Base-by-base conservation (phyloP, 495 filamentous ascomycete genomes). In the Articulospora tetracladia region DNA sequence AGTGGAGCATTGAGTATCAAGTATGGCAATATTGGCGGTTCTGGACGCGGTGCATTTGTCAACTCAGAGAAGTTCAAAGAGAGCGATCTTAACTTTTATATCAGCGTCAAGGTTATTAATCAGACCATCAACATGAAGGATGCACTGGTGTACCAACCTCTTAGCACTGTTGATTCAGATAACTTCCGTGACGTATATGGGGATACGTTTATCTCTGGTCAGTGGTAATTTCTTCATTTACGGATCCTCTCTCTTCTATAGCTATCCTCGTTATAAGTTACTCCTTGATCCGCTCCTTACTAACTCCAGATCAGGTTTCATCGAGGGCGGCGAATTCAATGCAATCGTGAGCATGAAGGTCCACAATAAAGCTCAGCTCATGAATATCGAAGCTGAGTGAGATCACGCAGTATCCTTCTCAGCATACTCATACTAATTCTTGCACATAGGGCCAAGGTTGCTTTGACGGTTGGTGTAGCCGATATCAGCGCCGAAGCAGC, bases 121-220 rank as follows among this genome's bases (percentile, higher is more conserved):
- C 55, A 59, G 52, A 58, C 25, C 4, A 49, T 62, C 26, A 62
- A 53, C 32, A 23, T 55, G 11, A 52, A 61, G 34, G 50, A 61
- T 47, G 58, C 34, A 53, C 39, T 64, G 3, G 27, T 60, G 24
- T 57, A 55, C 55, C 24, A 56, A 23, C 24, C 57, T 46, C 13
- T 66, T 25, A n/a, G 12, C 49, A 25, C 57, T 56, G 57, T 66
- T 50, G 23, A 30, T 26, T 3, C 20, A 20, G 28, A 58, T 15
- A 55, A 63, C 7, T 68, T 66, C 46, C 51, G 17, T n/a, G 17
- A 61, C 24, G 49, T 69, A 28, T 69, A 53, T 41, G 66, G 66
- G n/a, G 66, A 69, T 39, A 53, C 23, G 22, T 69, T 56, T 46
- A 64, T 69, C 49, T 69, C 66, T 15, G n/a, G n/a, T n/a, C n/a